phyloP scores from a whole-genome alignment of 768 basidiomycete genomes.

The Trichaptum fuscoviolaceum region DNA sequence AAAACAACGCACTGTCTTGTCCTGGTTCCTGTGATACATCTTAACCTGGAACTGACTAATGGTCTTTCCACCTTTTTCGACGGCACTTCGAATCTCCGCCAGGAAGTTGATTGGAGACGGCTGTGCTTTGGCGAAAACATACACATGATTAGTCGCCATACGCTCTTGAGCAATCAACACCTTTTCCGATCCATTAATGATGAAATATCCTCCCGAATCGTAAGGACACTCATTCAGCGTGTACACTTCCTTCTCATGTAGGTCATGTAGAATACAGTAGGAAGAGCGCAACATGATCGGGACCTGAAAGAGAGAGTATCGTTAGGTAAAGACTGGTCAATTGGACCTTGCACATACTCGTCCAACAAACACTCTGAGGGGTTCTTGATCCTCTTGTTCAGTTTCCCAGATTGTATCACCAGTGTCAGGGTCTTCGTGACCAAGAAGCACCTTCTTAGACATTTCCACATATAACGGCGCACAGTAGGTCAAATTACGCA shows the following conservation, averaged over 20 bases:
- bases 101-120: slow-evolving; percentile 94
- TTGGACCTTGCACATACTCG: slow-evolving; percentile 50
- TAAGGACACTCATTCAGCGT: slow-evolving; percentile 98
- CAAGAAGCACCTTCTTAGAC: slow-evolving; percentile 77
- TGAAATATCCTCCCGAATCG: slow-evolving; percentile 98
- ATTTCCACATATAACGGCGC: slow-evolving; percentile 95
- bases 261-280: slow-evolving; percentile 84
- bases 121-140: slow-evolving; percentile 97
- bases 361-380: slow-evolving; percentile 89
- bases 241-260: slow-evolving; percentile 77
- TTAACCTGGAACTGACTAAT: slow-evolving; percentile 98
- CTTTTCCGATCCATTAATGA: slow-evolving; percentile 99
- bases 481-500: slow-evolving; percentile 94
- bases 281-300: slow-evolving; percentile 97
- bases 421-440: slow-evolving; percentile 75
- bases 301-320: slow-evolving; percentile 45
- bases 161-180: slow-evolving; percentile 99
- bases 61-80: slow-evolving; percentile 97
- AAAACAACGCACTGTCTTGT: slow-evolving; percentile 66
- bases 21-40: slow-evolving; percentile 88
- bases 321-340: neutral
- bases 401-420: slow-evolving; percentile 78
- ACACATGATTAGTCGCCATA: slow-evolving; percentile 99
- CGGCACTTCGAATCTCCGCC: slow-evolving; percentile 94
- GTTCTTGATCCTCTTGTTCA: slow-evolving; percentile 67